These are phyloP conservation scores for Saccharomycopsis fibuligera DNA, from an alignment of 805 yeast genomes.

Conservation along the genomic window DNA sequence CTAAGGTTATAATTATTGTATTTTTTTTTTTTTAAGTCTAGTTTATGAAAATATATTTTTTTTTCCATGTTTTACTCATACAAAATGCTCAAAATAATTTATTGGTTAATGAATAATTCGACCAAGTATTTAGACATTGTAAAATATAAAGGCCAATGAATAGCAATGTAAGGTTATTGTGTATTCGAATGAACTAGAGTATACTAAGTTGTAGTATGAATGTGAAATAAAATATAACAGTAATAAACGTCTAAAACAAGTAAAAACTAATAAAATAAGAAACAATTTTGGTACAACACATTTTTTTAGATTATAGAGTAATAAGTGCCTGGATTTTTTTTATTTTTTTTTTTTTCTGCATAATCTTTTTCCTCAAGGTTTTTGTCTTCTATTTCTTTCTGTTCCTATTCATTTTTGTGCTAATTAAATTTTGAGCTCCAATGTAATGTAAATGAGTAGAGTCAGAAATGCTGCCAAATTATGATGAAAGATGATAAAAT, in stretches of 20 bases:
- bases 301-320: not conserved
- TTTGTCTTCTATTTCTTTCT: constrained; percentile 1
- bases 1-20: too few relatives aligned
- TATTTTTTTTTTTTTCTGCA: not conserved
- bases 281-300: not conserved
- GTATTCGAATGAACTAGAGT: not conserved
- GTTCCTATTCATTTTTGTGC: not conserved
- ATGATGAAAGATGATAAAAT: too few relatives aligned
- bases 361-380: too few relatives aligned
- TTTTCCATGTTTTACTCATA: not conserved
- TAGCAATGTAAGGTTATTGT: not conserved
- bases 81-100: not conserved
- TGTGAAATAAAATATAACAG: too few relatives aligned
- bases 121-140: not conserved
- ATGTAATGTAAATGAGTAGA: too few relatives aligned
- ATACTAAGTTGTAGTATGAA: not conserved
- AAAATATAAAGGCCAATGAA: not conserved
- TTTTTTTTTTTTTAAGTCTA: not conserved
- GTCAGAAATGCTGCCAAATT: too few relatives aligned
- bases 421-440: too few relatives aligned
- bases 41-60: not conserved
- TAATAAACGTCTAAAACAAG: too few relatives aligned
- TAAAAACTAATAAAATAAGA: not conserved
- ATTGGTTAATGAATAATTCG: not conserved
- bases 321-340: not conserved